Evolutionary conservation across 2,329 filamentous ascomycete species (phyloP).

Genomic region (Xylariaceae sp.): DNA sequence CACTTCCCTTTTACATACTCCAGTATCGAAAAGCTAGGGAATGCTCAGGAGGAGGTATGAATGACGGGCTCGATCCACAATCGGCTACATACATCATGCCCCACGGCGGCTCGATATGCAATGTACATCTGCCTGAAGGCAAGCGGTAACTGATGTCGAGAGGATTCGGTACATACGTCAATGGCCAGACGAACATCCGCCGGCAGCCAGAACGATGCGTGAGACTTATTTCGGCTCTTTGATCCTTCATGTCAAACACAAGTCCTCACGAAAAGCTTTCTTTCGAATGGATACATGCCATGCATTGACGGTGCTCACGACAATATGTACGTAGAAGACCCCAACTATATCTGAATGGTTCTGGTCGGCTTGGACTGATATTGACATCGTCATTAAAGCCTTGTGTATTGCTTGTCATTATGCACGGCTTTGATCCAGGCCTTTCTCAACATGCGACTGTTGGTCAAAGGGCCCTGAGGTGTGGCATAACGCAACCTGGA

Average conservation of each 20-base stretch:
- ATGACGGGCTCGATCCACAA: background rate
- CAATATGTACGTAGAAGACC: conserved; percentile 56
- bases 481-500: conserved; percentile 38
- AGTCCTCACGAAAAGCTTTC: background rate
- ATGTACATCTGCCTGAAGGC: background rate
- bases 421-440: background rate
- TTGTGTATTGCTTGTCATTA: too few species aligned
- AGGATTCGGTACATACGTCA: background rate
- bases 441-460: conserved; percentile 21
- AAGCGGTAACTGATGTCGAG: background rate
- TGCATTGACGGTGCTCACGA: conserved; percentile 66
- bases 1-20: too few species aligned
- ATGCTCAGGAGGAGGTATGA: too few species aligned
- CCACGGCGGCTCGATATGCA: background rate
- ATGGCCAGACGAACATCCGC: conserved; percentile 3
- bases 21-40: too few species aligned
- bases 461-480: conserved; percentile 63
- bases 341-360: conserved; percentile 49
- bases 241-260: background rate
- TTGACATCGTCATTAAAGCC: conserved; percentile 50
- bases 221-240: conserved; percentile 32
- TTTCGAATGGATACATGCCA: conserved; percentile 42
- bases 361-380: conserved; percentile 59
- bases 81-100: background rate
- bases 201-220: conserved; percentile 26